Evolutionary conservation across 768 basidiomycete species (phyloP).

Genomic region (Boletus speciosus): DNA sequence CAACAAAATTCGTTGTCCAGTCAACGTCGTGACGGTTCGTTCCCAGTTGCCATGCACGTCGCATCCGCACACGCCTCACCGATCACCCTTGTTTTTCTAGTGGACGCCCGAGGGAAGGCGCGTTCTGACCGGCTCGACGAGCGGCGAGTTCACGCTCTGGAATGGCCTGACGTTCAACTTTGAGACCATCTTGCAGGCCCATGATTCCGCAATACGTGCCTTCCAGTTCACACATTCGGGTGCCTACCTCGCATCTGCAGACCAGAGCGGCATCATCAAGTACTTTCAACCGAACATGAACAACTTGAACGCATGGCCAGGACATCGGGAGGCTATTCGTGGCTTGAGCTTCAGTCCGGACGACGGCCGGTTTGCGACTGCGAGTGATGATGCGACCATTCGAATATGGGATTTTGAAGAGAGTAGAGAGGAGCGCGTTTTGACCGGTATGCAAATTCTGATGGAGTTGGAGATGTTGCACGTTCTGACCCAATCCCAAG

Average conservation of each 20-base stretch:
- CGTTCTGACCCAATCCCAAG: constrained; percentile 39
- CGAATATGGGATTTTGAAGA: constrained; percentile 95
- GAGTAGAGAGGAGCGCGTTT: constrained; percentile 79
- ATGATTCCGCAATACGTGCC: constrained; percentile 90
- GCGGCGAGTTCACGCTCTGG: constrained; percentile 98
- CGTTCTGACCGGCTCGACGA: constrained; percentile 90
- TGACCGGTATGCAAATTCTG: constrained; percentile 56
- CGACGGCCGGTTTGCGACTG: constrained; percentile 88
- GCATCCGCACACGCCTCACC: not conserved
- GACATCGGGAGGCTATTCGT: constrained; percentile 91
- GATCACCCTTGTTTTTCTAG: constrained; percentile 38
- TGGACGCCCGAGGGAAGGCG: constrained; percentile 98
- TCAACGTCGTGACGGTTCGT: constrained; percentile 90
- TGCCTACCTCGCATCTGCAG: constrained; percentile 88
- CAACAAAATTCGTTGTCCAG: constrained; percentile 97
- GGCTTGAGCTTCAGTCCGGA: constrained; percentile 91
- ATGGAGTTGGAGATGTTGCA: not conserved
- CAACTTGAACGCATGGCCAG: constrained; percentile 91
- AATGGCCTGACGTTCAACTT: constrained; percentile 99
- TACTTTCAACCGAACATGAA: constrained; percentile 99
- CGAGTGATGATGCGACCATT: constrained; percentile 92
- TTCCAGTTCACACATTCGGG: constrained; percentile 91
- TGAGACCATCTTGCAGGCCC: constrained; percentile 98
- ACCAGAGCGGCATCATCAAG: constrained; percentile 93
- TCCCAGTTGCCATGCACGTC: not conserved